Conservation (phyloP, 2,329 filamentous ascomycete species). For the Teratosphaeria nubilosa region DNA sequence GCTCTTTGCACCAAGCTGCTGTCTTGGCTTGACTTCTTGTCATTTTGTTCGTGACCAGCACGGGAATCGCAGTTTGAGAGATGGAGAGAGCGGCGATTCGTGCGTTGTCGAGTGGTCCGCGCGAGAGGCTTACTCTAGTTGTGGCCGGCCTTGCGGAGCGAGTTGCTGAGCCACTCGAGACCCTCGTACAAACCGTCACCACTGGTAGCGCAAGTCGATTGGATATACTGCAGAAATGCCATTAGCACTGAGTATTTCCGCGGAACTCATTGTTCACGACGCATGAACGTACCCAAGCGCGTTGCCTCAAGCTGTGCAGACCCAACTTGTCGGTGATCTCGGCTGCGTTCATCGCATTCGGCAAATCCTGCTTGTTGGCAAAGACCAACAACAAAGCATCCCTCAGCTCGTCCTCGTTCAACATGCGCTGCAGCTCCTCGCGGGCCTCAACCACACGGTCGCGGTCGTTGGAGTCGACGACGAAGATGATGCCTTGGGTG, state of each 20-base stretch:
- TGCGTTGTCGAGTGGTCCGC: neutral
- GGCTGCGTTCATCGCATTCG: slow-evolving; percentile 97
- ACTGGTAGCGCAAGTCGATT: slow-evolving; percentile 97
- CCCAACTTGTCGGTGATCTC: slow-evolving; percentile 99
- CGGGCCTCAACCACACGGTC: slow-evolving; percentile 85
- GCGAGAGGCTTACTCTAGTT: slow-evolving; percentile 24
- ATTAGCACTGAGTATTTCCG: neutral
- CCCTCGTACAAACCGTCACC: slow-evolving; percentile 99
- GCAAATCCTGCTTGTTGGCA: slow-evolving; percentile 97
- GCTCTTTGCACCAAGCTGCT: neutral
- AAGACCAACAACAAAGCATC: slow-evolving; percentile 90
- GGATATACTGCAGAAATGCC: slow-evolving; percentile 63
- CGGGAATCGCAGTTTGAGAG: neutral
- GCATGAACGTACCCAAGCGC: slow-evolving; percentile 77
- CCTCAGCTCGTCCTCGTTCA: slow-evolving; percentile 96
- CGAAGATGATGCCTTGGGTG: slow-evolving; percentile 96
- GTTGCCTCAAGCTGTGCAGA: slow-evolving; percentile 96
- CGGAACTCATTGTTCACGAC: neutral
- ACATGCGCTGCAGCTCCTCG: slow-evolving; percentile 90
- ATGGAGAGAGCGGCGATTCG: neutral
- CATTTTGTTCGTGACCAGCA: neutral
- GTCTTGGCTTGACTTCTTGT: neutral
- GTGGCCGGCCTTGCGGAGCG: slow-evolving; percentile 44
- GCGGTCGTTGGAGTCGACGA: slow-evolving; percentile 90
- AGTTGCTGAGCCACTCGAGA: slow-evolving; percentile 57